Percentiles rank a stretch among this genome's conserved stretches.
Conservation (phyloP, 208 protist genomes). For the Balamuthia mandrillaris region DNA sequence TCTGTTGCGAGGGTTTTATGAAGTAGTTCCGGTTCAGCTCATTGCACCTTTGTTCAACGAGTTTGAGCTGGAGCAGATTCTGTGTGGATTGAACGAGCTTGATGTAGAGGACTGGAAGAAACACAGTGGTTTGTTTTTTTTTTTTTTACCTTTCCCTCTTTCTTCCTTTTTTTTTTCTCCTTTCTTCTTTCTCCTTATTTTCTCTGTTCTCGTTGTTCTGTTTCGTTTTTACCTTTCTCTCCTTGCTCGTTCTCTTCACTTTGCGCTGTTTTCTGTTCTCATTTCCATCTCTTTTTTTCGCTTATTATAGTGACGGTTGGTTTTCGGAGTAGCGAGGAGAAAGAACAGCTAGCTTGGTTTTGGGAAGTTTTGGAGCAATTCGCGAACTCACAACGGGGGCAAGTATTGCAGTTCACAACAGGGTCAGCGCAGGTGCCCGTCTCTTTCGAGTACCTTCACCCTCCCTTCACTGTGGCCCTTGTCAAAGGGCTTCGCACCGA, state of each 20-base stretch:
- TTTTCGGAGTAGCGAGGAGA: not conserved
- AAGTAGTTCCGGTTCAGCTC: not conserved
- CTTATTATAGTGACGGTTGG: too few relatives aligned
- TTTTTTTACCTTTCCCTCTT: not conserved
- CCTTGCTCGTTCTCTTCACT: too few relatives aligned
- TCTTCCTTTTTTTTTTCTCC: not conserved
- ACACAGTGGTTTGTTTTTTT: not conserved
- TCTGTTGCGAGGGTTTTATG: not conserved
- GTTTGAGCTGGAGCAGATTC: slow-evolving; percentile 5
- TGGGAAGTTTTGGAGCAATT: slow-evolving; percentile 1
- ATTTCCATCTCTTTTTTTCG: too few relatives aligned
- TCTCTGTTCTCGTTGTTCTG: too few relatives aligned
- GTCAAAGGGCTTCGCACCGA: not conserved
- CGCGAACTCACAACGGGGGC: not conserved
- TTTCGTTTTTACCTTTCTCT: too few relatives aligned
- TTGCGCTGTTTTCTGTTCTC: too few relatives aligned
- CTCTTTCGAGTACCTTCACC: not conserved
- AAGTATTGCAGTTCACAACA: not conserved
- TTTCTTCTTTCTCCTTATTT: not conserved
- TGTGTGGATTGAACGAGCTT: not conserved
- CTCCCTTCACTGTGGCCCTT: not conserved
- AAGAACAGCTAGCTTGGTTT: not conserved
- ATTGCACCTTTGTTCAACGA: not conserved
- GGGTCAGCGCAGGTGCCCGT: not conserved
- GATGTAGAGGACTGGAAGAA: not conserved